Percentiles rank a stretch among this genome's conserved stretches.
Evolutionary conservation across 2,329 filamentous ascomycete genomes (phyloP).

Genomic region (Cadophora sp.): DNA sequence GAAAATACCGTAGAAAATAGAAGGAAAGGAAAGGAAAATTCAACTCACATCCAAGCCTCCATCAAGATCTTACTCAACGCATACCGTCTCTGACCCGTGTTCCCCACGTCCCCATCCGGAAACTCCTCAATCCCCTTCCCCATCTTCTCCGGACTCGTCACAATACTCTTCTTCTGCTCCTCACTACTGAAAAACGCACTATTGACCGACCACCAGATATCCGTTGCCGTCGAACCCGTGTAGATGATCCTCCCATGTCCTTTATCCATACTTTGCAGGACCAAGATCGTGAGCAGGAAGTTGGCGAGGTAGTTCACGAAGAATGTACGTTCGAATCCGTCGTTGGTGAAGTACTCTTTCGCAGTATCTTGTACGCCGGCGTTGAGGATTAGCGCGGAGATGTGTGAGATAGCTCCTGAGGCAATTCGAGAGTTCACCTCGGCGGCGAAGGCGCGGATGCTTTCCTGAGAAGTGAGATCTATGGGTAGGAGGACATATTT

Average conservation of each 20-base stretch:
- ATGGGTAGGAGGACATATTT: slow-evolving; percentile 15
- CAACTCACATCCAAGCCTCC: slow-evolving; percentile 14
- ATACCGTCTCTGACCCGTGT: slow-evolving; percentile 14
- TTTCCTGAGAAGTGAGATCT: slow-evolving; percentile 24
- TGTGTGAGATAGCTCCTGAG: slow-evolving; percentile 31
- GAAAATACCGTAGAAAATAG: background rate
- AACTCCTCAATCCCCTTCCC: slow-evolving; percentile 10
- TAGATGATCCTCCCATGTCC: slow-evolving; percentile 45
- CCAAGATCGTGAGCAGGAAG: slow-evolving; percentile 45
- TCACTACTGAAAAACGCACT: background rate
- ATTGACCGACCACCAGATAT: background rate
- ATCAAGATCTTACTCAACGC: slow-evolving; percentile 40
- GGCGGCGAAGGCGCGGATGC: slow-evolving; percentile 25
- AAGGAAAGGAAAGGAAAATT: background rate
- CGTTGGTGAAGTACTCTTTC: slow-evolving; percentile 42
- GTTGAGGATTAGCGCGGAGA: slow-evolving; percentile 37
- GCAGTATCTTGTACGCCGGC: slow-evolving; percentile 34
- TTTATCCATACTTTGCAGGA: slow-evolving; percentile 47
- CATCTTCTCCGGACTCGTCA: slow-evolving; percentile 10
- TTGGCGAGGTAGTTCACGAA: slow-evolving; percentile 45
- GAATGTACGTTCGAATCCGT: slow-evolving; percentile 47
- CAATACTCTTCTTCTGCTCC: background rate
- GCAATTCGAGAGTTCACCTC: slow-evolving; percentile 35
- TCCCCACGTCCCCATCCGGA: slow-evolving; percentile 5
- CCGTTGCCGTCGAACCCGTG: slow-evolving; percentile 42